Evolutionary conservation across 441 rosid genomes (phyloP).

Genomic region (Francoa sonchifolia): DNA sequence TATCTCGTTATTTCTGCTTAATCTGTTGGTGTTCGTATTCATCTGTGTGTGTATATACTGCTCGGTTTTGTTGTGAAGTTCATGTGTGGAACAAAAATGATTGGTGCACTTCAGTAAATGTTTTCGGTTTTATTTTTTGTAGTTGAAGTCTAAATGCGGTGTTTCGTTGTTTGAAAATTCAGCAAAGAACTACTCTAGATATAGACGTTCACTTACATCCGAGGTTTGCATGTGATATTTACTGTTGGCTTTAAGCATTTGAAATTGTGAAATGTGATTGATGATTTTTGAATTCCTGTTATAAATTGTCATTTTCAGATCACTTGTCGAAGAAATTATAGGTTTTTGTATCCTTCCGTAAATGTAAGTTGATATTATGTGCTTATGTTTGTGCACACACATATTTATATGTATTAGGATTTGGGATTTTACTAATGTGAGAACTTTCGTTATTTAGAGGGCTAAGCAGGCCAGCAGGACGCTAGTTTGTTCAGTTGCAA

Average conservation of each 20-base stretch:
- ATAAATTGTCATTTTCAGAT: slow-evolving; percentile 25
- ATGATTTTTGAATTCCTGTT: neutral
- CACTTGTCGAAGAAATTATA: slow-evolving; percentile 23
- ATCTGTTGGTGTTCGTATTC: neutral
- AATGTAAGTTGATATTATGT: slow-evolving; percentile 28
- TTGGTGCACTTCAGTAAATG: neutral
- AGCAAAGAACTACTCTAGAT: slow-evolving; percentile 24
- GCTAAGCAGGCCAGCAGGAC: slow-evolving; percentile 31
- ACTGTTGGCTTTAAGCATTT: neutral
- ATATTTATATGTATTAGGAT: neutral
- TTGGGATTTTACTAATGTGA: neutral
- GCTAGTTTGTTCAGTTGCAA: slow-evolving; percentile 66
- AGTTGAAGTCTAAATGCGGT: neutral
- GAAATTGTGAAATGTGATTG: neutral
- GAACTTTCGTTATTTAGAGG: slow-evolving; percentile 31
- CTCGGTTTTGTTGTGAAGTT: neutral
- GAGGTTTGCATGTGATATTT: slow-evolving; percentile 31
- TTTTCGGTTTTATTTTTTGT: neutral
- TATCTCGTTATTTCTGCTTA: slow-evolving; percentile 8
- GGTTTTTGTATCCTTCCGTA: slow-evolving; percentile 24
- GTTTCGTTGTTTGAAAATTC: slow-evolving; percentile 15
- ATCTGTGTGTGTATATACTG: neutral
- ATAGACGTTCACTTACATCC: slow-evolving; percentile 28
- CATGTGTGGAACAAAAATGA: neutral
- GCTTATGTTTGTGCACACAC: neutral